Evolutionary conservation across 768 basidiomycete genomes (phyloP).

Genomic region (Xerocomellus chrysenteron): DNA sequence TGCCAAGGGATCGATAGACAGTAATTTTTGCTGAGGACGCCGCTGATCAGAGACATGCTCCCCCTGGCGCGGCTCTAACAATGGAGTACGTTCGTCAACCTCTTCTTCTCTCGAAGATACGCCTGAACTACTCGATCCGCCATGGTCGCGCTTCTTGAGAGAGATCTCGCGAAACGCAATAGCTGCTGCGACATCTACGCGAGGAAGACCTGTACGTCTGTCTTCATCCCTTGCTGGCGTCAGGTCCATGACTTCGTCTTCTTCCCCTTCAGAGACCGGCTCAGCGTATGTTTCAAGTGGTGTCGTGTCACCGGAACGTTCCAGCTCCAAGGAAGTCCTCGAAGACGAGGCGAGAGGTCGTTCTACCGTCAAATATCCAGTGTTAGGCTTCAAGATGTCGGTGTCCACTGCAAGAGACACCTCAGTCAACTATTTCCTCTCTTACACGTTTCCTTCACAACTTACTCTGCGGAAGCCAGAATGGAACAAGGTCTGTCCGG

Average conservation of each 20-base stretch:
- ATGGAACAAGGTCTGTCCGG: constrained; percentile 94
- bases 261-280: constrained; percentile 94
- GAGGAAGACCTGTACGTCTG: constrained; percentile 72
- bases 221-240: constrained; percentile 79
- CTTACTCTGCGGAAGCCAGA: constrained; percentile 96
- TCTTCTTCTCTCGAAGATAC: constrained; percentile 20
- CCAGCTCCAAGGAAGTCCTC: constrained; percentile 44
- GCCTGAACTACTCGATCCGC: constrained; percentile 5
- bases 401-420: constrained; percentile 67
- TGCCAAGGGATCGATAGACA: constrained; percentile 86
- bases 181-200: constrained; percentile 76
- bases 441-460: neutral
- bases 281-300: constrained; percentile 64
- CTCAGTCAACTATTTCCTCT: neutral
- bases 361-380: constrained; percentile 73
- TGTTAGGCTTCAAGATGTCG: constrained; percentile 92
- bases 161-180: constrained; percentile 83
- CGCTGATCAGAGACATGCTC: constrained; percentile 19
- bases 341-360: constrained; percentile 59
- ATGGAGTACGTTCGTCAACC: constrained; percentile 38
- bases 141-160: constrained; percentile 48
- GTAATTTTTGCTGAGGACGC: constrained; percentile 26
- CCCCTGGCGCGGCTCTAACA: constrained; percentile 31
- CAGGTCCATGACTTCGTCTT: constrained; percentile 71
- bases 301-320: constrained; percentile 45